Conservation (phyloP, 2,329 filamentous ascomycete genomes). For the Allantophomopsis lycopodina region DNA sequence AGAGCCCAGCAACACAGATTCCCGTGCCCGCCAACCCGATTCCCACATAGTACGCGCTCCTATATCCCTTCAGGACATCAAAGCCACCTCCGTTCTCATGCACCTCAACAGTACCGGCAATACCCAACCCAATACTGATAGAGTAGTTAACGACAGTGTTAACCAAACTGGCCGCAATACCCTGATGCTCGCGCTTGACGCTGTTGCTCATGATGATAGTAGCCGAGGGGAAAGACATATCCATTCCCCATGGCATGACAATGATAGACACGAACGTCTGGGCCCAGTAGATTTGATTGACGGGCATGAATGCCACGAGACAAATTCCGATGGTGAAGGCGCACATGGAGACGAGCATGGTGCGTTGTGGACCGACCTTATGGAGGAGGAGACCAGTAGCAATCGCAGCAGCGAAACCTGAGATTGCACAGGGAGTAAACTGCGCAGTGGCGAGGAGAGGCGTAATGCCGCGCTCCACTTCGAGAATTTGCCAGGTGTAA, state of each 20-base stretch:
- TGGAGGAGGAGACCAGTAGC: conserved; percentile 14
- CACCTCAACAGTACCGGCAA: conserved; percentile 26
- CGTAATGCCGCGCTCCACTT: conserved; percentile 10
- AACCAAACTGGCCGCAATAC: conserved; percentile 33
- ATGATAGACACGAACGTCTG: conserved; percentile 45
- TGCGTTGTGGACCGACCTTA: conserved; percentile 12
- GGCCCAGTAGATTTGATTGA: conserved; percentile 40
- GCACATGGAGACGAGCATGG: conserved; percentile 15
- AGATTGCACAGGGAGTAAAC: conserved; percentile 9
- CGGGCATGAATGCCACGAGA: conserved; percentile 9
- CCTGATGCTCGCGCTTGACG: conserved; percentile 31
- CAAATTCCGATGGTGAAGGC: conserved; percentile 16
- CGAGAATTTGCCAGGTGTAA: conserved; percentile 4
- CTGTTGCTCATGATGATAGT: conserved; percentile 39
- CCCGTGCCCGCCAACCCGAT: conserved; percentile 21
- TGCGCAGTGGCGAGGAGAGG: conserved; percentile 14
- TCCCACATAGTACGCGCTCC: conserved; percentile 26
- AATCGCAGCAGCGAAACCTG: conserved; percentile 13
- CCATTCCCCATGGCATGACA: conserved; percentile 36
- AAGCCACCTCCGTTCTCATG: conserved; percentile 7
- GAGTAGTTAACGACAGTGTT: conserved; percentile 29
- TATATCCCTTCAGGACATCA: conserved; percentile 19
- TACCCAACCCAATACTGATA: conserved; percentile 26
- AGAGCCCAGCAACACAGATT: conserved; percentile 20
- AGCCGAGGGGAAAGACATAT: conserved; percentile 42